Evolutionary conservation across 805 yeast species (phyloP).

Genomic region (Wickerhamiella lipophila): DNA sequence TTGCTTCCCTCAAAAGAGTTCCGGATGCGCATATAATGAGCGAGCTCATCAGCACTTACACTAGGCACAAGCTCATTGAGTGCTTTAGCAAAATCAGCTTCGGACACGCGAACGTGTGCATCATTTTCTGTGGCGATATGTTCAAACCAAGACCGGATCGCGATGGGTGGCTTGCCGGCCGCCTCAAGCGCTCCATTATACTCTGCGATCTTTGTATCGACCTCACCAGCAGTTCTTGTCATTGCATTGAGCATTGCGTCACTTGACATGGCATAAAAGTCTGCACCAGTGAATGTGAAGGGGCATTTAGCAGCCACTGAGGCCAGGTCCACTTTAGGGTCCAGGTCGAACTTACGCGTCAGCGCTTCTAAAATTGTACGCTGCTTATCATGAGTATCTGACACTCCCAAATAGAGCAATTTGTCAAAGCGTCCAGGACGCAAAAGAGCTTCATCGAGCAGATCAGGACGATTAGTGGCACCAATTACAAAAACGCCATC

Average conservation of each 20-base stretch:
- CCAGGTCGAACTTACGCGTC: constrained; percentile 58
- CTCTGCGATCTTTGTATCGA: constrained; percentile 48
- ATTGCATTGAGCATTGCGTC: constrained; percentile 95
- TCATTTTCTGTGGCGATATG: constrained; percentile 58
- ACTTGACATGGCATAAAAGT: constrained; percentile 88
- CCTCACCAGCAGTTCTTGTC: constrained; percentile 73
- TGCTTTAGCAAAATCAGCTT: constrained; percentile 69
- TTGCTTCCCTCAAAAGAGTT: constrained; percentile 58
- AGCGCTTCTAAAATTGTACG: constrained; percentile 73
- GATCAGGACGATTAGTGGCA: constrained; percentile 95
- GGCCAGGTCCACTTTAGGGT: constrained; percentile 44
- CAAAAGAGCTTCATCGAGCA: constrained; percentile 82
- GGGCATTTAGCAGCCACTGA: constrained; percentile 60
- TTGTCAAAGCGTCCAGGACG: constrained; percentile 95
- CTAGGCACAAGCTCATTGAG: constrained; percentile 61
- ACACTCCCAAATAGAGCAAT: constrained; percentile 82
- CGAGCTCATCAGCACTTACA: constrained; percentile 75
- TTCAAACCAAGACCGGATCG: constrained; percentile 85
- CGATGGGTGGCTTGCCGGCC: constrained; percentile 31
- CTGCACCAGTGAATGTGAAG: constrained; percentile 94
- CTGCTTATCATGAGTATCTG: constrained; percentile 85
- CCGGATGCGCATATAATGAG: constrained; percentile 69
- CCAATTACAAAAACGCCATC: constrained; percentile 96
- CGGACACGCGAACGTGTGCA: constrained; percentile 50
- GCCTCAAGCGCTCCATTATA: constrained; percentile 36